These are phyloP conservation scores for Thymus quinquecostatus DNA, from an alignment of 257 asterid species.

Conservation along the genomic window DNA sequence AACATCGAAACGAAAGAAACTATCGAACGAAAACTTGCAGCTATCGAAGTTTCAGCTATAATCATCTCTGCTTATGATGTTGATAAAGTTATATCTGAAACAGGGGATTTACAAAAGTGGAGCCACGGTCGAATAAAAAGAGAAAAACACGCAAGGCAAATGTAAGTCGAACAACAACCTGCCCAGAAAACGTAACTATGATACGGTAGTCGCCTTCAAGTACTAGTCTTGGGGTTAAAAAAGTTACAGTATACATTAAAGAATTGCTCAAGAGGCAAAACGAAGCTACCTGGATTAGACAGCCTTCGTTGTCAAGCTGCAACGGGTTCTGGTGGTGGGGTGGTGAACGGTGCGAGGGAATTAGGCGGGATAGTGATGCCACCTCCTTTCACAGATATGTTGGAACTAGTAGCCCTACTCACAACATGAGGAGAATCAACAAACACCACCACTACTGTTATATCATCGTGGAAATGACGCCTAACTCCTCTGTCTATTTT, in stretches of 20 bases:
- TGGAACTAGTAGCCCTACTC: slow-evolving; percentile 77
- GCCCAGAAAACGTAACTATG: slow-evolving; percentile 30
- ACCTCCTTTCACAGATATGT: slow-evolving; percentile 71
- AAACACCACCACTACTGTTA: slow-evolving; percentile 73
- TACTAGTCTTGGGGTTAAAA: slow-evolving; percentile 48
- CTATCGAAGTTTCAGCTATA: slow-evolving; percentile 9
- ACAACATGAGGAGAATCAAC: slow-evolving; percentile 68
- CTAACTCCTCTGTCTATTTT: slow-evolving; percentile 87
- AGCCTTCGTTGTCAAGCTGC: slow-evolving; percentile 36
- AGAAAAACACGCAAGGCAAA: background rate
- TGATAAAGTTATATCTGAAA: slow-evolving; percentile 19
- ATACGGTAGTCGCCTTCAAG: slow-evolving; percentile 40
- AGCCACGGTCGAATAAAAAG: background rate
- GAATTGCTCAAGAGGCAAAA: slow-evolving; percentile 39
- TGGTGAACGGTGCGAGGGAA: slow-evolving; percentile 53
- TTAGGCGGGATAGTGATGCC: slow-evolving; percentile 52
- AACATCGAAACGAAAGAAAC: background rate
- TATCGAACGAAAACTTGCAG: background rate
- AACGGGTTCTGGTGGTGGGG: slow-evolving; percentile 31
- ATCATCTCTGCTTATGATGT: slow-evolving; percentile 20
- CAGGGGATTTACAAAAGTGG: slow-evolving; percentile 33
- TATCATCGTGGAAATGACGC: slow-evolving; percentile 89
- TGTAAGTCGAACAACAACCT: slow-evolving; percentile 15
- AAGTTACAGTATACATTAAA: slow-evolving; percentile 56
- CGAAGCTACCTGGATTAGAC: slow-evolving; percentile 46